A percentile compares a stretch with the other conserved stretches of the same genome.
phyloP scores from a whole-genome alignment of 1,284 basidiomycete genomes.

The Pseudozyma thailandica region DNA sequence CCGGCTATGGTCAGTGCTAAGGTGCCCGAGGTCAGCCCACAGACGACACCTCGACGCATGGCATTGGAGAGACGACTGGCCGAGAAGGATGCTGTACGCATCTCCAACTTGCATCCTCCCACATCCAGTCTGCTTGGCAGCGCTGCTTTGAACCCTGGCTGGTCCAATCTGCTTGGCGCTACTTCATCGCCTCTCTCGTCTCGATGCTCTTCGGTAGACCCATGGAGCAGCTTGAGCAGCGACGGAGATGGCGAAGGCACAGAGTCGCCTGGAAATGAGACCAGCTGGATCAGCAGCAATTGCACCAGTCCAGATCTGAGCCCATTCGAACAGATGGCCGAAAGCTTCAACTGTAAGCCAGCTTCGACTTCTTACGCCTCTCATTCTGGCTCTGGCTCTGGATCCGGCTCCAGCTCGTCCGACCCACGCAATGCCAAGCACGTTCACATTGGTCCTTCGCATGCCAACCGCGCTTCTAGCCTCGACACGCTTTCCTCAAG shows the following conservation, averaged over 20 bases:
- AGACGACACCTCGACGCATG: constrained; percentile 20
- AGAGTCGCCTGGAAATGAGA: constrained; percentile 47
- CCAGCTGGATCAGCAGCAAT: constrained; percentile 54
- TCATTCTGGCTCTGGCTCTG: constrained; percentile 2
- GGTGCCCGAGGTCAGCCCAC: constrained; percentile 11
- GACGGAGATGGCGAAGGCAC: constrained; percentile 48
- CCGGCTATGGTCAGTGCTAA: constrained; percentile 10
- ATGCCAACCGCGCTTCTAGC: constrained; percentile 2
- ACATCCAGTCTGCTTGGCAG: not conserved
- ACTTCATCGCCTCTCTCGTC: constrained; percentile 48
- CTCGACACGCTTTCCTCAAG: not conserved
- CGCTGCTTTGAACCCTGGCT: constrained; percentile 22
- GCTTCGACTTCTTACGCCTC: constrained; percentile 3
- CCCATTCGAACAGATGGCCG: constrained; percentile 31
- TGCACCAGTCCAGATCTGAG: constrained; percentile 51
- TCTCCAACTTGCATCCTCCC: constrained; percentile 14
- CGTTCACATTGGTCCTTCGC: constrained; percentile 5
- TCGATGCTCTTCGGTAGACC: constrained; percentile 52
- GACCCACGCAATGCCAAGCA: constrained; percentile 6
- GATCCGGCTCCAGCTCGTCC: constrained; percentile 7
- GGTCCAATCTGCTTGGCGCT: constrained; percentile 26
- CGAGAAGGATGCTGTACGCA: constrained; percentile 27
- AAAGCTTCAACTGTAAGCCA: constrained; percentile 13
- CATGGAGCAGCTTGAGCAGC: constrained; percentile 54
- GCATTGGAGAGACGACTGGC: constrained; percentile 28